Base-by-base conservation (phyloP, 2,329 filamentous ascomycete genomes). In the Sodiomyces alkalinus region DNA sequence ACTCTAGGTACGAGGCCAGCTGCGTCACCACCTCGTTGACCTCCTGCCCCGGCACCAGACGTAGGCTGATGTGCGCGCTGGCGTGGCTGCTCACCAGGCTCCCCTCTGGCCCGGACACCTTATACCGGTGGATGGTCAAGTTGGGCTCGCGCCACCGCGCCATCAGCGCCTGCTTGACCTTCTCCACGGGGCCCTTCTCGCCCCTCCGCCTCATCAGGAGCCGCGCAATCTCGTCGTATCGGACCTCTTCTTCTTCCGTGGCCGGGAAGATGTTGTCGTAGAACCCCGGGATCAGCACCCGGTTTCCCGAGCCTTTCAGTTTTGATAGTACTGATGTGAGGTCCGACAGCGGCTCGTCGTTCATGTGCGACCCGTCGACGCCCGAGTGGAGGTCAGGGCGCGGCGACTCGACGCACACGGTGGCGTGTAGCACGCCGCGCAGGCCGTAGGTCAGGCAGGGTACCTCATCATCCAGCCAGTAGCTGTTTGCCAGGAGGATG, bases 391-490 rank as follows among this genome's bases (percentile, higher is more conserved):
- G 67, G 51, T 98, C 90, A 0, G 86, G 85, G 37, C 81, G 74
- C 28, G 74, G 72, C 32, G 85, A 92, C 38, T 92, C 78, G 16
- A 98, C 74, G 35, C 85, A 79, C 5, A 96, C 68, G 0, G 83
- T 93, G 5, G 86, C 87, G 48, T 96, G 87, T 14, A 98, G 76
- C 16, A 98, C 87, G 15, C 90, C 90, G 27, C 90, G 74, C 6
- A 96, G 65, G 1, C 90, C 90, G 37, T 98, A 98, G 0, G 90
- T 98, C 32, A 98, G 58, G 48, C 90, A 98, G 0, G 90, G 90
- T 3, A 92, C 85, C 39, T 92, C 79, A 45, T 98, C 87, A 46
- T 96, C 85, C 2, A 98, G 65, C 90, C 90, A 98, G 59, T 98
- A 98, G 53, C 86, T 94, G 59, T 98, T 98, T 14, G 90, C 87